phyloP scores from a whole-genome alignment of 169 alveolate species.

The Eimeria sp. region DNA sequence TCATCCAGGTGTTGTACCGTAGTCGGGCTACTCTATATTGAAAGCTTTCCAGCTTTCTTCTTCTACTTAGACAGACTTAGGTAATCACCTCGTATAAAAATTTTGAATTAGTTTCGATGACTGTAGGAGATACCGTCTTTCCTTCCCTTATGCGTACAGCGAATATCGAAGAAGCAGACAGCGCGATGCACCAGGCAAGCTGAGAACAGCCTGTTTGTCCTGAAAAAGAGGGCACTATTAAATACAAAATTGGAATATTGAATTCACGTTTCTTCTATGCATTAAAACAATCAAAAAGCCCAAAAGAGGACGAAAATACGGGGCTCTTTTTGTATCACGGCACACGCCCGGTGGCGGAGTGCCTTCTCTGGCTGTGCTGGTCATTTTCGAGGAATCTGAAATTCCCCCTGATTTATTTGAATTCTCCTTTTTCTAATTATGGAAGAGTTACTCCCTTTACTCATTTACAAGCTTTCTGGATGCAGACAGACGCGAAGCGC shows the following conservation, averaged over 20 bases:
- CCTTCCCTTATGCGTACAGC: too few relatives aligned
- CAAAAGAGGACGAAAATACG: not conserved
- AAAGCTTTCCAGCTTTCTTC: not conserved
- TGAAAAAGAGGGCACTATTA: too few relatives aligned
- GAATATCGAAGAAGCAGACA: too few relatives aligned
- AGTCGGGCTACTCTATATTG: not conserved
- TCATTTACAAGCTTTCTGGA: not conserved
- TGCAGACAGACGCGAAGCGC: not conserved
- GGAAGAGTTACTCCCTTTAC: not conserved
- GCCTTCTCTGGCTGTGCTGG: not conserved
- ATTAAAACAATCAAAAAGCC: too few relatives aligned
- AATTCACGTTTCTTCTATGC: too few relatives aligned
- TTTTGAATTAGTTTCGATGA: too few relatives aligned
- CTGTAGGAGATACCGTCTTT: too few relatives aligned
- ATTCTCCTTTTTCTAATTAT: too few relatives aligned
- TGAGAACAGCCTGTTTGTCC: too few relatives aligned
- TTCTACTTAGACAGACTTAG: too few relatives aligned
- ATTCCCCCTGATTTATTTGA: not conserved
- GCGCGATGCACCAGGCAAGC: too few relatives aligned
- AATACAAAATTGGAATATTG: not conserved
- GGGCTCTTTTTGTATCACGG: not conserved
- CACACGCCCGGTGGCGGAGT: not conserved
- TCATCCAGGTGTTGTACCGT: not conserved
- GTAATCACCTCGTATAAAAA: too few relatives aligned
- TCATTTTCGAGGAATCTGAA: not conserved